phyloP scores from a whole-genome alignment of 495 filamentous ascomycete species.

The Recurvomyces mirabilis region DNA sequence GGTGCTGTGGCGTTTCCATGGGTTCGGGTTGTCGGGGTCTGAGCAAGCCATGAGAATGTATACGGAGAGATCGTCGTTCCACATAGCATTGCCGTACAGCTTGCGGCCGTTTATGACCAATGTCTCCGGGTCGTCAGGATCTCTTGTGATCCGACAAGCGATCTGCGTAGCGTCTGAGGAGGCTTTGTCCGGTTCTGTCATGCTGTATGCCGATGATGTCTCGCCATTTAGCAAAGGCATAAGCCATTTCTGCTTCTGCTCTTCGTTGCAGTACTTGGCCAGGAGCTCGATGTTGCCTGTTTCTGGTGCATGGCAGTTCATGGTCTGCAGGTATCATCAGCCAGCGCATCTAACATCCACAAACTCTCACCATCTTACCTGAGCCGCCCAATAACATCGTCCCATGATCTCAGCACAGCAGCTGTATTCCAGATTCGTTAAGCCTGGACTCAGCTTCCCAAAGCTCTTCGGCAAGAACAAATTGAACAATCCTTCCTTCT shows the following conservation, averaged over 20 bases:
- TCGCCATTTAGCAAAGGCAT: slow-evolving; percentile 33
- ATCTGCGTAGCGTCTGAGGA: slow-evolving; percentile 35
- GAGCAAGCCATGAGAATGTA: slow-evolving; percentile 37
- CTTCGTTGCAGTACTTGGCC: slow-evolving; percentile 34
- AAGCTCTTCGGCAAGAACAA: slow-evolving; percentile 34
- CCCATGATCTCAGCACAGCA: slow-evolving; percentile 36
- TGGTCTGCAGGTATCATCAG: slow-evolving; percentile 23
- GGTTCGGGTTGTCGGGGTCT: slow-evolving; percentile 31
- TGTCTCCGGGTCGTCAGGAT: slow-evolving; percentile 25
- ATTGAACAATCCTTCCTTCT: slow-evolving; percentile 31
- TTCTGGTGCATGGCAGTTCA: slow-evolving; percentile 36
- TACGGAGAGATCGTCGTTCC: slow-evolving; percentile 29
- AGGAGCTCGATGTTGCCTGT: slow-evolving; percentile 37
- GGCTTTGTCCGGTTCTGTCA: slow-evolving; percentile 35
- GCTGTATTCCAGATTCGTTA: slow-evolving; percentile 35
- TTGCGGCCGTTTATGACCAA: slow-evolving; percentile 35
- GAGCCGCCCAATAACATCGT: slow-evolving; percentile 31
- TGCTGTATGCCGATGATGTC: slow-evolving; percentile 30
- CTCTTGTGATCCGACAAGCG: slow-evolving; percentile 24
- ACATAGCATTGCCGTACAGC: slow-evolving; percentile 32
- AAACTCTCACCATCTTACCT: slow-evolving; percentile 19
- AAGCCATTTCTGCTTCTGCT: slow-evolving; percentile 35
- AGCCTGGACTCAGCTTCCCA: slow-evolving; percentile 29
- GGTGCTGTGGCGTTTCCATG: slow-evolving; percentile 31
- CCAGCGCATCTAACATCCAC: not conserved